Evolutionary conservation across 192 early-diverging fungal species (phyloP).

Genomic region (Funneliformis mosseae): DNA sequence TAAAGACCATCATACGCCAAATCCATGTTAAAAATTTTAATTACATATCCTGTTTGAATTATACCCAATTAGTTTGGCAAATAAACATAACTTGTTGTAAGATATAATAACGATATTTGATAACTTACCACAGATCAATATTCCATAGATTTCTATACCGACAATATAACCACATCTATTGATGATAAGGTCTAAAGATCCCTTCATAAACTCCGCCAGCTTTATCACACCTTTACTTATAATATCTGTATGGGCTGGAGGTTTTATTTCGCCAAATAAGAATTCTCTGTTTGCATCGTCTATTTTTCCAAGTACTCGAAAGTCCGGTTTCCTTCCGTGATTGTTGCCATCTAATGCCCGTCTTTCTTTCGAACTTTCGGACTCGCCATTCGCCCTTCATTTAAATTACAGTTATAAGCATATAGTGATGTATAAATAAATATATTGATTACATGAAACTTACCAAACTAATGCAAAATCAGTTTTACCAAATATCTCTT

Average conservation of each 20-base stretch:
- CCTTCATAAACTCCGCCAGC: slow-evolving; percentile 15
- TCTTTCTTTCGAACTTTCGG: slow-evolving; percentile 11
- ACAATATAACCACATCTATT: background rate
- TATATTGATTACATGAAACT: background rate
- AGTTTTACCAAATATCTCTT: slow-evolving; percentile 22
- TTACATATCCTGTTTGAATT: too few species aligned
- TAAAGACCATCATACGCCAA: background rate
- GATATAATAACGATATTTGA: slow-evolving; percentile 3
- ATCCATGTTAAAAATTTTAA: slow-evolving; percentile 5
- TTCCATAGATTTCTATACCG: too few species aligned
- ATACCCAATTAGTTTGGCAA: background rate
- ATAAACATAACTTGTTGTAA: slow-evolving; percentile 17
- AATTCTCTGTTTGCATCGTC: background rate
- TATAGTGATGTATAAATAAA: background rate
- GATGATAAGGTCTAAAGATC: background rate
- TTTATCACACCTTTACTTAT: slow-evolving; percentile 23
- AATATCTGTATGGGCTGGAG: background rate
- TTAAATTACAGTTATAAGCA: background rate
- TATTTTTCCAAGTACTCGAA: background rate
- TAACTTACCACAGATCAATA: too few species aligned
- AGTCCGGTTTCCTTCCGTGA: slow-evolving; percentile 12
- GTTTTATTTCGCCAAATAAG: slow-evolving; percentile 11
- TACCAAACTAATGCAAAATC: slow-evolving; percentile 14
- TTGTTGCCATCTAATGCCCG: background rate
- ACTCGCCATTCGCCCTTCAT: slow-evolving; percentile 20